Percentiles rank a stretch among this genome's conserved stretches.
phyloP scores from a whole-genome alignment of 2,329 filamentous ascomycete species.

The Diaporthe velutina region DNA sequence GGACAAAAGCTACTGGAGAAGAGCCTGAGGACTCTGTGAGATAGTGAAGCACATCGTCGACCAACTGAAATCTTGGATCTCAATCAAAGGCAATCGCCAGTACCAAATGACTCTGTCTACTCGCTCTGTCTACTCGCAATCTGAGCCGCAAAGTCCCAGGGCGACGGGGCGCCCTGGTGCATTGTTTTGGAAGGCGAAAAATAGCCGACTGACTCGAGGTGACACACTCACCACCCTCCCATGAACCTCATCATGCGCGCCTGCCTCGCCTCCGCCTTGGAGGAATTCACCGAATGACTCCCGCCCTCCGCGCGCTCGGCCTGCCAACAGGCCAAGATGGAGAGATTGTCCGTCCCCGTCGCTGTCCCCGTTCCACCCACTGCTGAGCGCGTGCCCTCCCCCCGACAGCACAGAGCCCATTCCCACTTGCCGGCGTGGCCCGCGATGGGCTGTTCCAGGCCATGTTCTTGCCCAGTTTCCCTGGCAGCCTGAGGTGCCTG shows the following conservation, averaged over 20 bases:
- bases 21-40: conserved; percentile 56
- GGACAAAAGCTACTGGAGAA: conserved; percentile 79
- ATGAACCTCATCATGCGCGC: conserved; percentile 20
- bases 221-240: conserved; percentile 5
- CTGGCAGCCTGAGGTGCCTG: not conserved
- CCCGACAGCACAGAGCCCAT: conserved; percentile 3
- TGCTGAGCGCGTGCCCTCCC: not conserved
- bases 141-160: not conserved
- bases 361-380: conserved; percentile 5
- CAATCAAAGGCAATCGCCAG: not conserved
- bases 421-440: conserved; percentile 14
- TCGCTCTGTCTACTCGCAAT: conserved; percentile 38
- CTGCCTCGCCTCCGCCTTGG: not conserved
- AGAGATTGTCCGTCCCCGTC: conserved; percentile 3
- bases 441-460: not conserved
- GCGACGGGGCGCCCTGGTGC: conserved; percentile 12
- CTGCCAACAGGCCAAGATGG: not conserved
- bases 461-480: not conserved
- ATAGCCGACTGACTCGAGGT: conserved; percentile 24
- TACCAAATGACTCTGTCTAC: conserved; percentile 19
- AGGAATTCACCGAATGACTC: not conserved
- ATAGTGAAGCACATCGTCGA: conserved; percentile 35
- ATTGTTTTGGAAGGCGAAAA: conserved; percentile 21
- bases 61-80: not conserved
- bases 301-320: conserved; percentile 14